Base-by-base conservation (phyloP, 352 stramenopile species). In the Albugo candida region DNA sequence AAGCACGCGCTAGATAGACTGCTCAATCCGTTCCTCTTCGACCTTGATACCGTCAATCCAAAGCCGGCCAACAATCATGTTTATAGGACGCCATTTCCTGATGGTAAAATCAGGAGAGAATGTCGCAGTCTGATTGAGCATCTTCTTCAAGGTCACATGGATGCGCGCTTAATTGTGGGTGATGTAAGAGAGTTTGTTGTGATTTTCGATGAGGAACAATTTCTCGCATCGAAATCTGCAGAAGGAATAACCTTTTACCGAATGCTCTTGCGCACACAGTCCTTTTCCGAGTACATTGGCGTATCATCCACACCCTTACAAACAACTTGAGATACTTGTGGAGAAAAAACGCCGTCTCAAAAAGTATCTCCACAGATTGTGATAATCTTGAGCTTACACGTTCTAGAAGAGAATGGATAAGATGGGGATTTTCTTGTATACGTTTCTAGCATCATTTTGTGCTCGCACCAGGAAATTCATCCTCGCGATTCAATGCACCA, bases 141-240 rank as follows among this genome's bases (percentile, higher is more conserved):
- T 20, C 50, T 89, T 20, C 58, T 89, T 42, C 59, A 61, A 13
- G 67, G 66, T 24, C 74, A 89, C 52, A 81, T 70, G 20, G 75
- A 74, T 54, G 70, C 74, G 13, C 83, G 73, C 20, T 60, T 89
- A 8, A 72, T 86, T 34, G 77, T 89, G 36, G 77, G 77, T 37
- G 77, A 89, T 54, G 83, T 74, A 38, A 83, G 79, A 37, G 77
- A 89, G 53, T 89, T 74, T 2, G 77, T 89, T 16, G 75, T 89
- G 36, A 89, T 89, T 45, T 89, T 89, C 42, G 77, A 89, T 42
- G 77, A 89, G 56, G 83, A 59, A 5, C 69, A 89, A 56, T 89
- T 89, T 47, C 61, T 85, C 21, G 62, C 73, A 14, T 73, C 68
- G 24, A 67, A 67, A 40, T 59, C 63, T 4, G 11, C 44, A 0